Base-by-base conservation (phyloP, 2,329 filamentous ascomycete species). In the Pseudogymnoascus sp. region DNA sequence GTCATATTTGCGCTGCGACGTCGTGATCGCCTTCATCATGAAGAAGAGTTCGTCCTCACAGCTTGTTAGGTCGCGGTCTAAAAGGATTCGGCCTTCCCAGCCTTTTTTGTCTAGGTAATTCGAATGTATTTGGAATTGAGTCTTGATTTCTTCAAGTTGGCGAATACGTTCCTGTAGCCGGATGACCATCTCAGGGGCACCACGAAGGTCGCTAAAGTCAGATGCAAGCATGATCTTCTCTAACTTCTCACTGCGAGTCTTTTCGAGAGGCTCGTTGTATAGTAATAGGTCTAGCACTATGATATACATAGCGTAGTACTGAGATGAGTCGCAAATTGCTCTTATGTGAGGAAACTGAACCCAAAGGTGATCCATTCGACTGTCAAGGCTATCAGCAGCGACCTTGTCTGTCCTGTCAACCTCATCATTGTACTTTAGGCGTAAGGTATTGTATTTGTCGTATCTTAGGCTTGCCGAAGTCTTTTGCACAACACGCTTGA, bases 161-260 rank as follows among this genome's bases (percentile, higher is more conserved):
- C 91, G 85, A 69, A 99, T 96, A 7, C 95, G 88, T 70, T 96
- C 89, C 75, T 99, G 95, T 25, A 99, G 82, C 72, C 87, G 89
- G 72, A 89, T 88, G 31, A 99, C 93, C 86, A 96, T 93, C 73
- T 93, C 90, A 0, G 95, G 95, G 3, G 93, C 91, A 60, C 95
- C 96, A 63, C 91, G 88, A 46, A 99, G 82, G 73, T 99, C 95
- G 74, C 93, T 99, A 73, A 99, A 99, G 76, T 99, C 95, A 0
- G 95, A 97, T 1, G 93, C 95, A 59, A 99, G 85, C 87, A 99
- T 97, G 69, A 99, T 99, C 81, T 97, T 97, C 75, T 99, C 95
- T 14, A 99, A 80, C 37, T 91, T 87, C 77, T 99, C 96, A 70
- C 84, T 96, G 64, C 96, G 86, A n/a, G 93, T 96, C 82, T 99